Conservation (phyloP, 805 yeast species). For the Starmerella stigmatis region DNA sequence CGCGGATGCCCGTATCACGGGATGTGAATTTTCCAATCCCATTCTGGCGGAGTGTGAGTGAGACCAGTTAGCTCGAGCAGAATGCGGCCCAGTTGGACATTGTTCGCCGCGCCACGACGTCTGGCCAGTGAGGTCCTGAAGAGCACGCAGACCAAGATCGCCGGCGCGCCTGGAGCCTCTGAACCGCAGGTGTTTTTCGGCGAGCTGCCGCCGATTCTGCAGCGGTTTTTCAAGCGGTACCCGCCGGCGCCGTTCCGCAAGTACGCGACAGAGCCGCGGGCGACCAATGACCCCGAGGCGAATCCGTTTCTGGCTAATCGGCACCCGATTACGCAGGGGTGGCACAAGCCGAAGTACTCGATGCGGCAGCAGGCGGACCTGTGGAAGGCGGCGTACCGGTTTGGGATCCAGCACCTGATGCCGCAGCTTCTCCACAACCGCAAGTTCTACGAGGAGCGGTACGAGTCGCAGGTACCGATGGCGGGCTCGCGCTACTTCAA, state of each 20-base stretch:
- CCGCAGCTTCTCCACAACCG: constrained; percentile 54
- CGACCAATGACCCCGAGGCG: constrained; percentile 55
- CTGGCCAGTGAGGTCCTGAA: constrained; percentile 27
- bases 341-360: constrained; percentile 70
- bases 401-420: constrained; percentile 67
- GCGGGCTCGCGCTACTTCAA: constrained; percentile 69
- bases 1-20: not conserved
- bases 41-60: too few species aligned
- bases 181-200: constrained; percentile 34
- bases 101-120: constrained; percentile 18
- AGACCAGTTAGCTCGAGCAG: too few species aligned
- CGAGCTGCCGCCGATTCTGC: constrained; percentile 58
- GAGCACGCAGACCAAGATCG: constrained; percentile 26
- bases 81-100: constrained; percentile 1
- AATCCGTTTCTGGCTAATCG: constrained; percentile 83
- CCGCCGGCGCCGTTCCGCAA: constrained; percentile 74
- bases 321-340: constrained; percentile 67
- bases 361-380: constrained; percentile 73
- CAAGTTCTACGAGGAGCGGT: constrained; percentile 70
- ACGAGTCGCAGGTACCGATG: constrained; percentile 55
- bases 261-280: constrained; percentile 55
- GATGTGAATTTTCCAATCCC: not conserved
- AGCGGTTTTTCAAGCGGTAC: constrained; percentile 63
- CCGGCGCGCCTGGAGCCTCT: constrained; percentile 17
- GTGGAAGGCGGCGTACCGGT: constrained; percentile 69